Percentiles rank a stretch among this genome's conserved stretches.
phyloP scores from a whole-genome alignment of 257 asterid genomes.

The Fraxinus excelsior region DNA sequence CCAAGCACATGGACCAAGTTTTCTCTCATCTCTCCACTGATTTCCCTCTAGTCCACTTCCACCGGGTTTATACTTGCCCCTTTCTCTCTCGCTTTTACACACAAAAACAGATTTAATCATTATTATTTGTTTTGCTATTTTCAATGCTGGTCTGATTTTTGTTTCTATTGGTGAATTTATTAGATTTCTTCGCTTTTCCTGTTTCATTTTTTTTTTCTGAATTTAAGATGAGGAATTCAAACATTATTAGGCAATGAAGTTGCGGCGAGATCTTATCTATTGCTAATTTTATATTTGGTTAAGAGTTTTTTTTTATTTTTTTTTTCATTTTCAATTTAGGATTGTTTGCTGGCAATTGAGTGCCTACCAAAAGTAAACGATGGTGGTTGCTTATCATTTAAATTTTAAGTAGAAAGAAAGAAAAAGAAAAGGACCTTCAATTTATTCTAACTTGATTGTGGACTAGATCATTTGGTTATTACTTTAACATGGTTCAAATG shows the following conservation, averaged over 20 bases:
- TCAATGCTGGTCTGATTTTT: not conserved
- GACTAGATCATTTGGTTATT: not conserved
- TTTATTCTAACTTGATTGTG: not conserved
- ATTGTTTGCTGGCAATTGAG: not conserved
- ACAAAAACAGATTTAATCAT: not conserved
- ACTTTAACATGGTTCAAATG: not conserved
- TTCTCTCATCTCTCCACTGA: slow-evolving; percentile 90
- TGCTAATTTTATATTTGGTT: not conserved
- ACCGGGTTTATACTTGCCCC: slow-evolving; percentile 48
- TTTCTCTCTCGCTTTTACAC: not conserved
- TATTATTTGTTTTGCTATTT: not conserved
- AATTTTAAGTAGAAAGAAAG: not conserved
- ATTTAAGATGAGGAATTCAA: not conserved
- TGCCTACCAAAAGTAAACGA: not conserved
- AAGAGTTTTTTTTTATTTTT: too few species aligned
- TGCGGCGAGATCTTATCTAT: not conserved
- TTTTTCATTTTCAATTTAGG: not conserved
- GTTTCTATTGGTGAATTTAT: not conserved
- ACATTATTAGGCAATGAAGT: not conserved
- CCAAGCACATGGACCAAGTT: slow-evolving; percentile 99
- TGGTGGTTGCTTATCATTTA: too few species aligned
- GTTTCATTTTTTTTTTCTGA: not conserved
- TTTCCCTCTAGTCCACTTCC: slow-evolving; percentile 87
- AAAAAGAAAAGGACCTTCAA: not conserved
- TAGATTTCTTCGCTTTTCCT: not conserved